Conservation (phyloP, 2,329 filamentous ascomycete genomes). For the Aspergillus intermedius region DNA sequence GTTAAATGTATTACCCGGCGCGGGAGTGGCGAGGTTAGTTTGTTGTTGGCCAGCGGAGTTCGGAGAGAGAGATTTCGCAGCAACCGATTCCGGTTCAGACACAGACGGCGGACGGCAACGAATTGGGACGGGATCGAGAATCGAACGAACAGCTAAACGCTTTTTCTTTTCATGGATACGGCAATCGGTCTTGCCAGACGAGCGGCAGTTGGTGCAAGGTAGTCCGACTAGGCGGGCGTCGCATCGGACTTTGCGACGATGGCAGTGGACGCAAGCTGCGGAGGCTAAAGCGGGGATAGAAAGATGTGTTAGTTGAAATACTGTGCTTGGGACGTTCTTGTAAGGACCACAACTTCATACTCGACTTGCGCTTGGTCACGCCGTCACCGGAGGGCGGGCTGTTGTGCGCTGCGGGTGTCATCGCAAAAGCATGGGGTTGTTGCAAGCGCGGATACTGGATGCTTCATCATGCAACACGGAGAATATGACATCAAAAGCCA, state of each 20-base stretch:
- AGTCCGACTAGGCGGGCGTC: slow-evolving; percentile 43
- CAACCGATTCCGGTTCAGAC: slow-evolving; percentile 15
- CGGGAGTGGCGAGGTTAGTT: slow-evolving; percentile 2
- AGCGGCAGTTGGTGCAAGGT: slow-evolving; percentile 45
- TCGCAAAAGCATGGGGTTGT: slow-evolving; percentile 20
- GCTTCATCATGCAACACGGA: not conserved
- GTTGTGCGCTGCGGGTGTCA: slow-evolving; percentile 33
- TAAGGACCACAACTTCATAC: slow-evolving; percentile 15
- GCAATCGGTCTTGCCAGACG: slow-evolving; percentile 38
- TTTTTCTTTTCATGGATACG: slow-evolving; percentile 48
- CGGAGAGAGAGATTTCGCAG: slow-evolving; percentile 15
- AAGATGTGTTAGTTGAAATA: not conserved
- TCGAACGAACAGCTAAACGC: slow-evolving; percentile 36
- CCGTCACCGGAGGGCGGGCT: slow-evolving; percentile 27
- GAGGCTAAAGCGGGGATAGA: slow-evolving; percentile 21
- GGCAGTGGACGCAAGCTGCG: slow-evolving; percentile 45
- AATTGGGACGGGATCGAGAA: slow-evolving; percentile 43
- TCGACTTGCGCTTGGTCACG: slow-evolving; percentile 35
- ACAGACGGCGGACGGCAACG: slow-evolving; percentile 31
- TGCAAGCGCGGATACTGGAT: not conserved
- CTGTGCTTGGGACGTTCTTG: not conserved
- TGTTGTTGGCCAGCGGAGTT: slow-evolving; percentile 10
- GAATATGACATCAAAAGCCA: not conserved
- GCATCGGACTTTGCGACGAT: slow-evolving; percentile 48
- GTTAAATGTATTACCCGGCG: slow-evolving; percentile 1